phyloP scores from a whole-genome alignment of 371 early-diverging fungal species.

The Zychaea mexicana region DNA sequence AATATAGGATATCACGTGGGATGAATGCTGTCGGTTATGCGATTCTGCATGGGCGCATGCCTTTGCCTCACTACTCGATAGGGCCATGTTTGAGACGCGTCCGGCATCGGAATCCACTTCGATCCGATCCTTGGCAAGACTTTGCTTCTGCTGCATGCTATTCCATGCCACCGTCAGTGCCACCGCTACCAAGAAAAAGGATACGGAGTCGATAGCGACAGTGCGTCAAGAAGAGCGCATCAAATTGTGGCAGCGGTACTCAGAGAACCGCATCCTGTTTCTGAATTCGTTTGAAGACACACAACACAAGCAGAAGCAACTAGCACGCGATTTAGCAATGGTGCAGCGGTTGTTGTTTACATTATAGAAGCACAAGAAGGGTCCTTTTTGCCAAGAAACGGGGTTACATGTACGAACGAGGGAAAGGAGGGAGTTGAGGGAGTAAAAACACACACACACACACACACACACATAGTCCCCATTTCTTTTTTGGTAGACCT shows the following conservation, averaged over 20 bases:
- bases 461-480: neutral
- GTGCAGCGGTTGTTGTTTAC: constrained; percentile 3
- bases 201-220: too few relatives aligned
- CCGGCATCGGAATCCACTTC: constrained; percentile 3
- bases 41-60: constrained; percentile 16
- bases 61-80: constrained; percentile 15
- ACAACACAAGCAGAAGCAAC: neutral
- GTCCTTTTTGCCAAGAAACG: constrained; percentile 4
- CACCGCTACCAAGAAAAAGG: too few relatives aligned
- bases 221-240: neutral
- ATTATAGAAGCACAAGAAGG: neutral
- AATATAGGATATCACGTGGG: constrained; percentile 6
- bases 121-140: constrained; percentile 5
- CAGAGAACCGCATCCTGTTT: neutral
- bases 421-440: neutral
- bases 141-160: neutral
- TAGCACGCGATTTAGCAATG: neutral
- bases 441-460: neutral
- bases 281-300: neutral
- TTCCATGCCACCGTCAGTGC: too few relatives aligned
- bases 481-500: neutral
- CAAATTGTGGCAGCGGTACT: neutral
- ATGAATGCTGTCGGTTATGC: constrained; percentile 7
- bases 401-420: neutral
- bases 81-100: constrained; percentile 15